Base-by-base conservation (phyloP, 768 basidiomycete species). In the Leccinum incarnatum region DNA sequence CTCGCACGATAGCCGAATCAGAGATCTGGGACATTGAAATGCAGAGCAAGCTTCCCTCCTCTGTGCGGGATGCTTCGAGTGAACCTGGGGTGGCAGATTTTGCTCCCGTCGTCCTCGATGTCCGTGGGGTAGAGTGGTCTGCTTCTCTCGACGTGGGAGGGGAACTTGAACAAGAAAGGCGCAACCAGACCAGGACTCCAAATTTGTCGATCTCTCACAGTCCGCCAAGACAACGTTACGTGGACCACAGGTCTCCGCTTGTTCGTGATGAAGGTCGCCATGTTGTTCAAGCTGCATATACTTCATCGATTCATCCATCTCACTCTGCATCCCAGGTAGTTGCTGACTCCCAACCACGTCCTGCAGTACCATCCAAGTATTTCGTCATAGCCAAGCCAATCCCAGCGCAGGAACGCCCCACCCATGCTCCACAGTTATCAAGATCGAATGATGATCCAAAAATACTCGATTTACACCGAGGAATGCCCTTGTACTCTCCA, bases 21-120 rank as follows among this genome's bases (percentile, higher is more conserved):
- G 74, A 77, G 19, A 63, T 80, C 8, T 87, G 86, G 85, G 82
- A 81, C 60, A 83, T 87, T 29, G 86, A 86, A 63, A 50, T 68
- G 14, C 75, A 78, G 54, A 65, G 69, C 56, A 57, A 61, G 29
- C 61, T 67, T 29, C 57, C 70, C 57, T 67, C 69, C 53, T 63
- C 72, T 60, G 53, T 12, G 21, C 4, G 55, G 5, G 55, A 64
- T 48, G 51, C 60, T 50, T 58, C 63, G 27, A 62, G 65, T 47
- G 66, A 62, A 1, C 63, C 61, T n/a, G 65, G 53, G 25, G 54
- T 23, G n/a, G 51, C 37, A 42, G 34, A 37, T 15, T 50, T 70
- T 21, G 62, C 47, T 21, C 76, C 77, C 21, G 68, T 78, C 40
- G 59, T 81, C 25, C 51, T 79, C 32, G 70, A 83, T 59, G 71